These are phyloP conservation scores for Pachyrhizus erosus DNA, from an alignment of 306 rosid species.

Conservation along the genomic window DNA sequence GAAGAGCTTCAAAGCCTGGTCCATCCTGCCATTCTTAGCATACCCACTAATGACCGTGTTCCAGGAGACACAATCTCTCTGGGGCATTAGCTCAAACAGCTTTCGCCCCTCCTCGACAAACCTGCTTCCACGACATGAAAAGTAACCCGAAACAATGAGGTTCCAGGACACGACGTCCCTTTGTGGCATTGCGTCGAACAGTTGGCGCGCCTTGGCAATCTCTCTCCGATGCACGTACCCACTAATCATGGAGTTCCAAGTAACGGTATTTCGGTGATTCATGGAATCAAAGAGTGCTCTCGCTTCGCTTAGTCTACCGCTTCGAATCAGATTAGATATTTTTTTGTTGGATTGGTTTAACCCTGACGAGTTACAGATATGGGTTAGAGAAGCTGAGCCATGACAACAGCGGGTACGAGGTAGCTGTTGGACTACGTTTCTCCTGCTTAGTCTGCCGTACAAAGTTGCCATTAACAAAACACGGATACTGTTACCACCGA, in stretches of 20 bases:
- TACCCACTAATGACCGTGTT: constrained; percentile 58
- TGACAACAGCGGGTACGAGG: constrained; percentile 21
- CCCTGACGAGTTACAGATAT: constrained; percentile 1
- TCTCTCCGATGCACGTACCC: constrained; percentile 52
- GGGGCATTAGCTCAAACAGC: constrained; percentile 53
- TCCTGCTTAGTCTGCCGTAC: constrained; percentile 9
- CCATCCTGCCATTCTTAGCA: constrained; percentile 55
- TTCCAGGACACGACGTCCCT: constrained; percentile 58
- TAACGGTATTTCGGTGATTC: constrained; percentile 39
- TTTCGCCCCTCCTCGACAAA: constrained; percentile 46
- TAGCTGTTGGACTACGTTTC: background rate
- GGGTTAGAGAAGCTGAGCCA: constrained; percentile 25
- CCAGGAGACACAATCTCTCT: constrained; percentile 59
- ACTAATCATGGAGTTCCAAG: constrained; percentile 54
- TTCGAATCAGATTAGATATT: constrained; percentile 52
- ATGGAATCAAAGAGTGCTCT: constrained; percentile 50
- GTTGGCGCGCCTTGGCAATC: constrained; percentile 48
- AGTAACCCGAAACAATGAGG: constrained; percentile 49
- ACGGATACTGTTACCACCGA: background rate
- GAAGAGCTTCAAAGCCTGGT: constrained; percentile 52
- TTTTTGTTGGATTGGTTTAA: constrained; percentile 43
- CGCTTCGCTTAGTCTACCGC: constrained; percentile 49
- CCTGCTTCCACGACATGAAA: constrained; percentile 45
- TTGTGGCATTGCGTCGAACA: constrained; percentile 55
- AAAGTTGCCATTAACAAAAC: constrained; percentile 34